phyloP scores from a whole-genome alignment of 1,139 yeast genomes.

The Dujonia santamariae region DNA sequence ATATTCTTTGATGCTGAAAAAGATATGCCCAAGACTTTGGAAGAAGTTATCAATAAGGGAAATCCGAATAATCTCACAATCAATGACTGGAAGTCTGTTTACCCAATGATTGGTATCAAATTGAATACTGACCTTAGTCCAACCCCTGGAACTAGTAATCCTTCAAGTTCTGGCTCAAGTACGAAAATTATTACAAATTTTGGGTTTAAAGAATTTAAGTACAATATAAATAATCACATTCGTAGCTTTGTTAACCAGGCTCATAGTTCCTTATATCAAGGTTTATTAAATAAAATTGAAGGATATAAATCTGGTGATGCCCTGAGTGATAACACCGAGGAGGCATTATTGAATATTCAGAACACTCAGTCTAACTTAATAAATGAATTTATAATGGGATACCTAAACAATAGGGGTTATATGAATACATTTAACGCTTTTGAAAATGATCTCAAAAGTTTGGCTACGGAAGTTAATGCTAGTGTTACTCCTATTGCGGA shows the following conservation, averaged over 20 bases:
- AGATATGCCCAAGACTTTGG: no score
- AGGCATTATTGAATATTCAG: constrained; percentile 18
- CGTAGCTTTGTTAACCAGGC: constrained; percentile 34
- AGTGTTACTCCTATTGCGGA: not conserved
- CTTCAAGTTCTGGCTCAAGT: constrained; percentile 7
- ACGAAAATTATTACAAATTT: constrained; percentile 59
- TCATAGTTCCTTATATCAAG: constrained; percentile 18
- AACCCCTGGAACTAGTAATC: not conserved
- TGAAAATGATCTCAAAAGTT: constrained; percentile 37
- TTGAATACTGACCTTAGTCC: constrained; percentile 20
- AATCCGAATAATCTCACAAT: constrained; percentile 1
- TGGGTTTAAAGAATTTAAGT: constrained; percentile 65
- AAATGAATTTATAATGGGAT: constrained; percentile 61
- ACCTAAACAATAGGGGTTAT: constrained; percentile 73
- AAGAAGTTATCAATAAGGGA: not conserved
- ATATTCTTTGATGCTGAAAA: constrained; percentile 20
- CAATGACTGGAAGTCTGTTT: constrained; percentile 21
- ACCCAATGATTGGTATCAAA: constrained; percentile 42
- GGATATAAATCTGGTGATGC: not conserved
- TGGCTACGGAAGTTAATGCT: constrained; percentile 21
- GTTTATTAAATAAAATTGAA: constrained; percentile 18
- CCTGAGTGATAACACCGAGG: constrained; percentile 9
- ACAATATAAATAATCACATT: constrained; percentile 69
- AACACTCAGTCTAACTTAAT: constrained; percentile 30
- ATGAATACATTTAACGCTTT: constrained; percentile 66